phyloP scores from a whole-genome alignment of 306 rosid genomes.

The Sicyos edulis region DNA sequence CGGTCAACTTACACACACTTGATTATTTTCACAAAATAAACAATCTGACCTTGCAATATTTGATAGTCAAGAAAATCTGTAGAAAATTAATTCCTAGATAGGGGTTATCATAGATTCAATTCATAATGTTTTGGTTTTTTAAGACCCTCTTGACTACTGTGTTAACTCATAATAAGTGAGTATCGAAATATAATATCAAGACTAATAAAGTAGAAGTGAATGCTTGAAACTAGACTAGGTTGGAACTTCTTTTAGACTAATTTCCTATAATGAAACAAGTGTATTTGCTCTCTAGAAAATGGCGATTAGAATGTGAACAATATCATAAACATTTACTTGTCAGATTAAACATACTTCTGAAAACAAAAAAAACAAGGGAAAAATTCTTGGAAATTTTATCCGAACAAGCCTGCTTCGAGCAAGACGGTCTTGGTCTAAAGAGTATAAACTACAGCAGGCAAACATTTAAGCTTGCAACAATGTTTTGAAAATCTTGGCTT shows the following conservation, averaged over 20 bases:
- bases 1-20: too few relatives aligned
- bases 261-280: background rate
- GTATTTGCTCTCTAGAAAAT: background rate
- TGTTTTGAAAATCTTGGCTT: background rate
- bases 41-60: too few relatives aligned
- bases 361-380: background rate
- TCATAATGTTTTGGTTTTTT: too few relatives aligned
- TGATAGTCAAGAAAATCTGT: too few relatives aligned
- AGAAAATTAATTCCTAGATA: too few relatives aligned
- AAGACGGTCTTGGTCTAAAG: too few relatives aligned
- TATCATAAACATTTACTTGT: too few relatives aligned
- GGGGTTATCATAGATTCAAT: too few relatives aligned
- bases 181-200: constrained; percentile 4
- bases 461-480: too few relatives aligned
- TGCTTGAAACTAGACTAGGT: constrained; percentile 1
- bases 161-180: background rate
- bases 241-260: background rate
- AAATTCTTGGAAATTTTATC: background rate
- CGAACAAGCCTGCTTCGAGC: background rate
- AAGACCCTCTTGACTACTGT: too few relatives aligned
- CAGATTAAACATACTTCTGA: background rate
- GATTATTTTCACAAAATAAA: too few relatives aligned
- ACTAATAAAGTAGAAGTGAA: background rate
- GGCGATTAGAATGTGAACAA: background rate
- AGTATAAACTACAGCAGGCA: too few relatives aligned